Evolutionary conservation across 106 monocot species (phyloP).

Genomic region (Dendrobium nobile): DNA sequence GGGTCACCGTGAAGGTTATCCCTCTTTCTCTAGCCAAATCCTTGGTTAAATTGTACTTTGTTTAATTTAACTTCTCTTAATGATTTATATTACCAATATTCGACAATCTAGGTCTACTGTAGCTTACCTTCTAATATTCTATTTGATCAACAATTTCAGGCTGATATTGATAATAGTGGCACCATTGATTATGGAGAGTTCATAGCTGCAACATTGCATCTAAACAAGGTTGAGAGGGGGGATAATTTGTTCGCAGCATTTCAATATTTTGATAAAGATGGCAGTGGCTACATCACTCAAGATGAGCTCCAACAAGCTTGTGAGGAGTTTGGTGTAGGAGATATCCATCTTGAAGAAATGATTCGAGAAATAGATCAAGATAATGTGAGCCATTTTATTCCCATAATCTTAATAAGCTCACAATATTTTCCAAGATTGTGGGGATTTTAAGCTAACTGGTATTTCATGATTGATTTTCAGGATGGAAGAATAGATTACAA

Average conservation of each 20-base stretch:
- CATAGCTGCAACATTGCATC: conserved; percentile 64
- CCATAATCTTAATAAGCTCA: neutral
- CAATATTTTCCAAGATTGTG: neutral
- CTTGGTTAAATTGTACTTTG: neutral
- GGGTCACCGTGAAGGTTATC: too few relatives aligned
- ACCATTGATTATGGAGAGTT: conserved; percentile 74
- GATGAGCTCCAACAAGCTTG: conserved; percentile 80
- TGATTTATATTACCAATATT: neutral
- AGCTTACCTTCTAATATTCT: neutral
- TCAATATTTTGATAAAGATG: conserved; percentile 79
- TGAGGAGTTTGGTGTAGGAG: conserved; percentile 57
- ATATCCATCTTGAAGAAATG: conserved; percentile 41
- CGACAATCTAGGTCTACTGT: neutral
- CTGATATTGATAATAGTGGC: conserved; percentile 74
- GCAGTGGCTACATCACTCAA: conserved; percentile 69
- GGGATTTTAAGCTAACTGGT: neutral
- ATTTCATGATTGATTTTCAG: conserved; percentile 18
- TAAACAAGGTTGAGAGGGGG: conserved; percentile 62
- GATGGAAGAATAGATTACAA: conserved; percentile 68
- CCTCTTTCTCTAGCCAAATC: neutral
- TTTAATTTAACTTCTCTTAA: neutral
- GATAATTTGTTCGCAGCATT: conserved; percentile 69
- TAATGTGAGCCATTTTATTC: conserved; percentile 31
- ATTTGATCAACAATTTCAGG: conserved; percentile 28
- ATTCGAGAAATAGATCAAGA: conserved; percentile 70